These are phyloP conservation scores for Punica granatum DNA, from an alignment of 345 rosid species.

Conservation along the genomic window DNA sequence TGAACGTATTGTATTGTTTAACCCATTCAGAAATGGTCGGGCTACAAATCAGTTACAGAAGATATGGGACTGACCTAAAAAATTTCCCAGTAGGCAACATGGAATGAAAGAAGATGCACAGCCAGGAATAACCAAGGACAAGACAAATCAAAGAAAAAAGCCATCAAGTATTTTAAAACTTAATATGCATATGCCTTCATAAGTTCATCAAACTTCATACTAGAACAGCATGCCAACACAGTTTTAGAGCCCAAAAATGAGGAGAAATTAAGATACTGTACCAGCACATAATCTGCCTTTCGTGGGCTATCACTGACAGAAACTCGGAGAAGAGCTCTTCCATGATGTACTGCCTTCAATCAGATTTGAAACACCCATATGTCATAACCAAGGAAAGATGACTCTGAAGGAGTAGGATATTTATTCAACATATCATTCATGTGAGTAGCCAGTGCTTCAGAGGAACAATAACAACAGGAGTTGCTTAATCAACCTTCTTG, in stretches of 20 bases:
- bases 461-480: constrained; percentile 1
- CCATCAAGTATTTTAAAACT: background rate
- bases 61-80: background rate
- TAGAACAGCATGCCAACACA: background rate
- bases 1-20: background rate
- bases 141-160: background rate
- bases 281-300: constrained; percentile 78
- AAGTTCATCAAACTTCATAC: background rate
- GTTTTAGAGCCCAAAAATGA: background rate
- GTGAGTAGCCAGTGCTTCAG: background rate
- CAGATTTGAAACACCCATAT: constrained; percentile 14
- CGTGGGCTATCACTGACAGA: constrained; percentile 34
- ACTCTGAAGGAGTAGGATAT: background rate
- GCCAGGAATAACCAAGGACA: background rate
- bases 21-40: background rate
- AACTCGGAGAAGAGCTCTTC: constrained; percentile 70
- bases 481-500: too few relatives aligned
- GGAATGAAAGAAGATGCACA: background rate
- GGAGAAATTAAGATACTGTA: constrained; percentile 17
- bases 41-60: background rate
- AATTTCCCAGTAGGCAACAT: background rate
- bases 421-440: background rate
- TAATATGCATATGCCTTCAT: background rate
- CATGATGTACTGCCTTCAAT: constrained; percentile 57
- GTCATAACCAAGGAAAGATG: constrained; percentile 13